These are phyloP conservation scores for Ascochyta clinopodiicola DNA, from an alignment of 2,329 filamentous ascomycete genomes.

Conservation along the genomic window DNA sequence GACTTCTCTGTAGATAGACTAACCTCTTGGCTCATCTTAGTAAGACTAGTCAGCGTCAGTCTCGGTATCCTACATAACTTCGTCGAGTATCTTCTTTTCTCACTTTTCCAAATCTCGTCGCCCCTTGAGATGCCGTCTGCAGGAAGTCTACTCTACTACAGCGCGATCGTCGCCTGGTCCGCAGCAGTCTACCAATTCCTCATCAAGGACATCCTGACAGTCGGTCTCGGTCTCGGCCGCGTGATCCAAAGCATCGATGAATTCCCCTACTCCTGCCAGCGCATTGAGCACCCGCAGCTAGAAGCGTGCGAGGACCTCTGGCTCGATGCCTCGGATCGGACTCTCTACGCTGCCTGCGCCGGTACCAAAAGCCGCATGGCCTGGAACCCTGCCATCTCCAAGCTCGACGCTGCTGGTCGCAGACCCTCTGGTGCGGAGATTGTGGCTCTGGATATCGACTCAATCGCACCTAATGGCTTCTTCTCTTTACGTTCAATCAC, in stretches of 20 bases:
- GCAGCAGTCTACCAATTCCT: constrained; percentile 38
- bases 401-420: constrained; percentile 31
- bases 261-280: constrained; percentile 36
- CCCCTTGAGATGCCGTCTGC: constrained; percentile 3
- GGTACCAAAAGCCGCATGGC: constrained; percentile 27
- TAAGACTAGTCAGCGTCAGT: neutral
- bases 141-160: constrained; percentile 2
- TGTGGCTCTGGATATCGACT: constrained; percentile 39
- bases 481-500: constrained; percentile 34
- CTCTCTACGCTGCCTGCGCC: constrained; percentile 40
- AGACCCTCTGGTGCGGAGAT: constrained; percentile 33
- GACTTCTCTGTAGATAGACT: constrained; percentile 1
- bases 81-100: neutral
- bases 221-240: constrained; percentile 35
- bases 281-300: constrained; percentile 31
- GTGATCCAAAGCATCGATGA: constrained; percentile 37
- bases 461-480: constrained; percentile 30
- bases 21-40: constrained; percentile 2
- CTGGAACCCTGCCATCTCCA: constrained; percentile 34
- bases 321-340: constrained; percentile 35
- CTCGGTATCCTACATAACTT: neutral
- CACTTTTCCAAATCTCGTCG: neutral
- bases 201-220: constrained; percentile 31
- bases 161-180: constrained; percentile 32
- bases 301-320: constrained; percentile 43